These are phyloP conservation scores for Usnea hakonensis DNA, from an alignment of 495 filamentous ascomycete genomes.

Conservation along the genomic window DNA sequence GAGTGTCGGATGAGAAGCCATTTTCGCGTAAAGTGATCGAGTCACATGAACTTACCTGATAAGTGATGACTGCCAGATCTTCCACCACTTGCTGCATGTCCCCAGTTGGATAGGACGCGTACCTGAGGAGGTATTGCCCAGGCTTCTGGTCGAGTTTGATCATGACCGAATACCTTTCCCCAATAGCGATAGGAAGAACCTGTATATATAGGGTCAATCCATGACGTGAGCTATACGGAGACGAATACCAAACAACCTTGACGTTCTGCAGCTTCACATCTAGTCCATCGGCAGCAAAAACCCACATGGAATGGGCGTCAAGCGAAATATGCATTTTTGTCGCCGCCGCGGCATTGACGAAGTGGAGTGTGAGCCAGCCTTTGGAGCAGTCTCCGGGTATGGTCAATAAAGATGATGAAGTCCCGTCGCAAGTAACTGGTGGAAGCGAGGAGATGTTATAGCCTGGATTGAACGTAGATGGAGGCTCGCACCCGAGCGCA, in stretches of 20 bases:
- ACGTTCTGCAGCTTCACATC: conserved; percentile 24
- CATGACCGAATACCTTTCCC: conserved; percentile 26
- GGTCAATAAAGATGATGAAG: conserved; percentile 17
- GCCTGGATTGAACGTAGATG: not conserved
- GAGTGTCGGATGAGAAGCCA: not conserved
- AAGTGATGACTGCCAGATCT: not conserved
- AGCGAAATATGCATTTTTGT: conserved; percentile 21
- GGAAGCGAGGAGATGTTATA: conserved; percentile 20
- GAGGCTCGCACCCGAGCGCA: not conserved
- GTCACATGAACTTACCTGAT: not conserved
- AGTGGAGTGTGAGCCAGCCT: conserved; percentile 23
- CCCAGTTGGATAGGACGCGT: not conserved
- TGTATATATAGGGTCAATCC: not conserved
- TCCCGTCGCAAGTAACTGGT: conserved; percentile 22
- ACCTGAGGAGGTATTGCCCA: conserved; percentile 12
- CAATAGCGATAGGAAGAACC: conserved; percentile 20
- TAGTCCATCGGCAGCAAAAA: conserved; percentile 26
- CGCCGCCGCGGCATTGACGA: conserved; percentile 21
- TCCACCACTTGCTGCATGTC: not conserved
- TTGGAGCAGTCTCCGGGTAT: conserved; percentile 7
- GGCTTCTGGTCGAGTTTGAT: conserved; percentile 22
- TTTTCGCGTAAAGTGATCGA: not conserved
- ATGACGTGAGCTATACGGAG: not conserved
- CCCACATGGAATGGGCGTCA: conserved; percentile 22
- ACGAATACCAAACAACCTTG: conserved; percentile 14